Evolutionary conservation across 2,329 filamentous ascomycete genomes (phyloP), one percentile per base, ranked within the genome.

Genomic region (Beauveria bassiana): DNA sequence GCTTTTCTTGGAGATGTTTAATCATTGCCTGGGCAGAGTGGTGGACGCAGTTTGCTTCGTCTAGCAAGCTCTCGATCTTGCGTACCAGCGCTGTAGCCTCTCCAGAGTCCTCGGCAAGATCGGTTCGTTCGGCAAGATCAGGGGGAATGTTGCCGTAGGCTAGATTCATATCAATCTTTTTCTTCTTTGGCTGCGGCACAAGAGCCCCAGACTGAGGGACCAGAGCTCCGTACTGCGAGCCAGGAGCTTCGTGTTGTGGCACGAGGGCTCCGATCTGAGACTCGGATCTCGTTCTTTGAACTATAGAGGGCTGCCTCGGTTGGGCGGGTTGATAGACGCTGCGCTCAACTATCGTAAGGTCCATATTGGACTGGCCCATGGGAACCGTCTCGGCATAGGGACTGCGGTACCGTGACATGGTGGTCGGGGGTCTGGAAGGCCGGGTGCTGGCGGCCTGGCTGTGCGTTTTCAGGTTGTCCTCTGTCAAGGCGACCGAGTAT

Each of bases 1-100:
- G 93, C 62, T 80, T 80, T 59, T 75, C 72, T 87, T 93, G 79
- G 26, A 82, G 74, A 53, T 91, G 89, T 50, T 87, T 79, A 68
- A 99, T 96, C 64, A 91, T 96, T 58, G 88, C 82, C 0, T 86
- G 87, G 5, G 90, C 93, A 1, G 89, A 90, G 72, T 96, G 86
- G 65, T 96, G 92, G 31, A 96, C 72, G 75, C 93, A 97, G 67
- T 97, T 86, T 20, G 90, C 91, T 74, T 98, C 93, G 65, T 93
- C 86, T 2, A 98, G 80, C 1, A 97, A 79, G 53, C 78, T 77
- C 72, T 96, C 91, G 51, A 96, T 86, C 66, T 85, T 87, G 63
- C 79, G 82, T 63, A 96, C 86, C 52, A 96, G 85, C 20, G 78
- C 71, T 62, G 78, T 73, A 0, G 77, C 78, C 56, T 78, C 70